These are phyloP conservation scores for Bothriochloa decipiens DNA, from an alignment of 176 grass and related monocot species.

Conservation along the genomic window DNA sequence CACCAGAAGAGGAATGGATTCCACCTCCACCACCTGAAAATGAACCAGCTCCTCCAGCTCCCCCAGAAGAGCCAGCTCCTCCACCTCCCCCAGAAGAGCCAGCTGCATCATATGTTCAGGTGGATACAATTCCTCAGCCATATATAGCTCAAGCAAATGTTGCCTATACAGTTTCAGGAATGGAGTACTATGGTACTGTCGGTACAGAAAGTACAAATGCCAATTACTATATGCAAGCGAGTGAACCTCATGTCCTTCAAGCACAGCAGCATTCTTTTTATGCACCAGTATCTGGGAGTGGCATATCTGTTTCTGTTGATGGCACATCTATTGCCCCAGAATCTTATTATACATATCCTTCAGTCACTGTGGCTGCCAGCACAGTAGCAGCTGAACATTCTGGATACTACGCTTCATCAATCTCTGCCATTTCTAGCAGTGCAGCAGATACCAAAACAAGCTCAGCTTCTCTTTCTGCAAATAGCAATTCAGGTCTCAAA, in stretches of 20 bases:
- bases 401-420: constrained; percentile 62
- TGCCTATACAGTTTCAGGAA: constrained; percentile 59
- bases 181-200: constrained; percentile 65
- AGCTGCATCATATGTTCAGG: constrained; percentile 41
- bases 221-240: constrained; percentile 66
- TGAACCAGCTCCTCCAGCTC: constrained; percentile 70
- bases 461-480: constrained; percentile 36
- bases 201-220: constrained; percentile 52
- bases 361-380: constrained; percentile 27
- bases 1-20: constrained; percentile 81
- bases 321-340: constrained; percentile 45
- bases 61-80: constrained; percentile 55
- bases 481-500: constrained; percentile 18
- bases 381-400: constrained; percentile 45
- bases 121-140: constrained; percentile 55
- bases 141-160: constrained; percentile 60
- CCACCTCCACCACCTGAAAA: constrained; percentile 85
- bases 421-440: constrained; percentile 48
- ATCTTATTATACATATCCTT: constrained; percentile 63
- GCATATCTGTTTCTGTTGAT: constrained; percentile 60
- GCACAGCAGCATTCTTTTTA: constrained; percentile 57
- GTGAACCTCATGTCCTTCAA: constrained; percentile 55
- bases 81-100: constrained; percentile 58
- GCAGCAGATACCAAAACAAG: constrained; percentile 45
- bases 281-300: constrained; percentile 55